Base-by-base conservation (phyloP, 2,329 filamentous ascomycete genomes). In the Trichoderma aggressivum region DNA sequence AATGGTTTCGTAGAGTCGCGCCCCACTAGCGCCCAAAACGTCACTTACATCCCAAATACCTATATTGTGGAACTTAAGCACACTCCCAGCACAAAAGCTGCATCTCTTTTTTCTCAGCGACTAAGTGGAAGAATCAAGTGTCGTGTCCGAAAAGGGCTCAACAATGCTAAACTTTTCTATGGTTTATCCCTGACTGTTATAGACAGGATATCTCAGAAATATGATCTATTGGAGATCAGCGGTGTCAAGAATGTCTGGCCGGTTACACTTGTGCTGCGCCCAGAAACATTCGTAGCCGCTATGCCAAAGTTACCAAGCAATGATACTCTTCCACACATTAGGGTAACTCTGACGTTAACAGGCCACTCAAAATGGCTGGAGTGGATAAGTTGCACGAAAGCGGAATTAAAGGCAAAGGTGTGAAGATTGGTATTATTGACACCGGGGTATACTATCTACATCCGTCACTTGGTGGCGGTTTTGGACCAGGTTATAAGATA, bases 181-280 rank as follows among this genome's bases (percentile, higher is more conserved):
- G 56, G 56, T 1, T 5, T 36, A 21, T 69, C 39, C 26, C 39
- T 69, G 14, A 69, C 56, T 7, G 24, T 69, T 28, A 28, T 56
- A 8, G 66, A 61, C 21, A 39, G 21, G 16, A 18, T 5, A 43
- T 26, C 58, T 43, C 26, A 68, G 30, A 60, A 36, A 39, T 26
- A 26, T 14, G 65, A 68, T 36, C n/a, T 60, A 4, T 12, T 60
- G 4, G 47, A 50, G 3, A 32, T 34, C 34, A 60, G 7, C 0
- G 81, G 79, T 30, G 81, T 88, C 74, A 87, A 85, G 43, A 77
- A 80, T n/a, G 78, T 86, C 36, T 88, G 83, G 82, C 85, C 84
- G 0, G 83, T 87, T 24, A 78, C 79, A 68, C 75, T 81, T 28
- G 84, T 84, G 74, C 76, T 79, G 1, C 76, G 86, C 10, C 43